Evolutionary conservation across 176 grass and related monocot genomes (phyloP).

Genomic region (Puya raimondii): DNA sequence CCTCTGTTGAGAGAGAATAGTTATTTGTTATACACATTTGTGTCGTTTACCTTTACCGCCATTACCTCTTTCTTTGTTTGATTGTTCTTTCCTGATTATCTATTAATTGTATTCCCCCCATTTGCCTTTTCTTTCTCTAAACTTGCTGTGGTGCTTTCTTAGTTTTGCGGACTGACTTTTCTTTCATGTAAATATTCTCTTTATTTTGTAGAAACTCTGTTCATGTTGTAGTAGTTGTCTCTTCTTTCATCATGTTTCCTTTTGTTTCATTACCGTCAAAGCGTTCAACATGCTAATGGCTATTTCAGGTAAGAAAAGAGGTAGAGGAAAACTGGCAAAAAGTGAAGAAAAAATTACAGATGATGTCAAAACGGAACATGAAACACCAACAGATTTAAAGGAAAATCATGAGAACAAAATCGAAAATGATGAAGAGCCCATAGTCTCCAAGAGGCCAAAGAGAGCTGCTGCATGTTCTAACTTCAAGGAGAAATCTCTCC

Average conservation of each 20-base stretch:
- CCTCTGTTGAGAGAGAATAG: not conserved
- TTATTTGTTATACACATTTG: not conserved
- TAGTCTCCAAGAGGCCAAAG: slow-evolving; percentile 47
- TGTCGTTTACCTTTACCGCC: not conserved
- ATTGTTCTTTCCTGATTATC: not conserved
- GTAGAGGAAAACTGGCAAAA: slow-evolving; percentile 51
- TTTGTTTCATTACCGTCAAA: slow-evolving; percentile 12
- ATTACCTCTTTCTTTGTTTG: not conserved
- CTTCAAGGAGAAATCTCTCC: slow-evolving; percentile 70
- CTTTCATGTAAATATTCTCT: not conserved
- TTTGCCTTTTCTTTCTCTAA: slow-evolving; percentile 1
- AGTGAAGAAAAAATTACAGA: slow-evolving; percentile 33
- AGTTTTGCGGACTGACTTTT: slow-evolving; percentile 8
- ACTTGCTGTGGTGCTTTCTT: not conserved
- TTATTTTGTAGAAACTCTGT: not conserved
- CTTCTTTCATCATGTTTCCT: not conserved
- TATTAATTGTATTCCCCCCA: not conserved
- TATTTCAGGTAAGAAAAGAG: slow-evolving; percentile 58
- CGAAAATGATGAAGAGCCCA: slow-evolving; percentile 29
- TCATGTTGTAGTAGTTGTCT: slow-evolving; percentile 12
- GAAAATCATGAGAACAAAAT: slow-evolving; percentile 17
- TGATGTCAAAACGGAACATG: slow-evolving; percentile 19
- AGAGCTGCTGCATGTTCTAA: slow-evolving; percentile 69
- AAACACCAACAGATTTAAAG: slow-evolving; percentile 8
- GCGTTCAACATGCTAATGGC: slow-evolving; percentile 8